Conservation (phyloP, 1,284 basidiomycete species). For the Puccinia triticina region DNA sequence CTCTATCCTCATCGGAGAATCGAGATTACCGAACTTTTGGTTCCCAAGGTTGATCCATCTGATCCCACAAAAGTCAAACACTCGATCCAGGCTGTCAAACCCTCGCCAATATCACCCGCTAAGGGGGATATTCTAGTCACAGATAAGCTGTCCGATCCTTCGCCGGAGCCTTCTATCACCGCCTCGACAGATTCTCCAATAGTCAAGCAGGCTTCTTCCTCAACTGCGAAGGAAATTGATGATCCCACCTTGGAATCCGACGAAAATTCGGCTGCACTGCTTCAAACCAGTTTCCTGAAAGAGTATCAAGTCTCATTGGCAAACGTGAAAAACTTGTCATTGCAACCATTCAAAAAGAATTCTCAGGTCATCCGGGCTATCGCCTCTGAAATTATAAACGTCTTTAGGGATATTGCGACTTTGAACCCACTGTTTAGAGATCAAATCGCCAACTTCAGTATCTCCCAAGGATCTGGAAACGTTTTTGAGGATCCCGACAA, state of each 20-base stretch:
- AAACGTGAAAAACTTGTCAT: constrained; percentile 80
- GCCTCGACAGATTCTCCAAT: not conserved
- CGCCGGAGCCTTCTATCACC: constrained; percentile 1
- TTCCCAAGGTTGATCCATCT: constrained; percentile 55
- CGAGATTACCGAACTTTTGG: constrained; percentile 77
- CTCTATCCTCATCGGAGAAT: constrained; percentile 94
- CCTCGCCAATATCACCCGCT: constrained; percentile 16
- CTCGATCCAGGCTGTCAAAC: constrained; percentile 52
- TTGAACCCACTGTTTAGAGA: constrained; percentile 97
- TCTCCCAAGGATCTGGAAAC: constrained; percentile 92
- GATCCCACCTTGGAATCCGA: constrained; percentile 3
- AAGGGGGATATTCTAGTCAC: constrained; percentile 32
- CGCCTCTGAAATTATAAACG: constrained; percentile 93
- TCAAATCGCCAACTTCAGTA: constrained; percentile 95
- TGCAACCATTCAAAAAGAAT: constrained; percentile 82
- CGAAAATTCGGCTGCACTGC: constrained; percentile 63
- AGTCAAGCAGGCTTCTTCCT: constrained; percentile 26
- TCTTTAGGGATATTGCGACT: constrained; percentile 98
- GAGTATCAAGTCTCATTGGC: constrained; percentile 86
- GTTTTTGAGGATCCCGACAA: constrained; percentile 99
- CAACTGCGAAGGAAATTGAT: constrained; percentile 23
- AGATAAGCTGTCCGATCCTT: constrained; percentile 21
- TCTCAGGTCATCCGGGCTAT: constrained; percentile 92
- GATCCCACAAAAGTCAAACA: constrained; percentile 47
- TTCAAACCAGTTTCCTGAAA: constrained; percentile 88